Evolutionary conservation across 192 early-diverging fungal species (phyloP).

Genomic region (Backusella westeae): DNA sequence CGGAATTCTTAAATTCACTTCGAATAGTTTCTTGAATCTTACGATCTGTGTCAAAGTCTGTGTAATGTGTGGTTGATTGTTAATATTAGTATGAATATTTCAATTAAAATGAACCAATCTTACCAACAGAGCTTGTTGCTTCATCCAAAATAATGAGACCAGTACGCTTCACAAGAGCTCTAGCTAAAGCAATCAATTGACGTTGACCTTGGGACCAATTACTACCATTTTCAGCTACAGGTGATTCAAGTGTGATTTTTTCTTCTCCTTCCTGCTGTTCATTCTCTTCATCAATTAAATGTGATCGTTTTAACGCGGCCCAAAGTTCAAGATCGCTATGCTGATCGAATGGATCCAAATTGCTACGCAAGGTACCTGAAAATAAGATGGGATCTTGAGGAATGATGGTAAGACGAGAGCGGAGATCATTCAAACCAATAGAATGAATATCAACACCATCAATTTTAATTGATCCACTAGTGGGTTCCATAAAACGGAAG

Average conservation of each 20-base stretch:
- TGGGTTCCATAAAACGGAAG: constrained; percentile 79
- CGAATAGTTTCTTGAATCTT: constrained; percentile 84
- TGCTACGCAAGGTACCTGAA: constrained; percentile 64
- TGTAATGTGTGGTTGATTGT: neutral
- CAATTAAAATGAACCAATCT: neutral
- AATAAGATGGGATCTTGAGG: constrained; percentile 79
- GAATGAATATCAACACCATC: constrained; percentile 77
- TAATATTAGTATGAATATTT: neutral
- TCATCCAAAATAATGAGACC: constrained; percentile 80
- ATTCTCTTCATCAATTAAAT: constrained; percentile 49
- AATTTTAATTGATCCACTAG: constrained; percentile 64
- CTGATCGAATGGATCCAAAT: constrained; percentile 78
- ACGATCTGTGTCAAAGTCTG: constrained; percentile 75
- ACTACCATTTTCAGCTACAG: constrained; percentile 76
- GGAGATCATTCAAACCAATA: constrained; percentile 70
- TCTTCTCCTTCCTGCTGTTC: neutral
- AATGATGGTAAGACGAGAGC: constrained; percentile 68
- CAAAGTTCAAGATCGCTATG: constrained; percentile 68
- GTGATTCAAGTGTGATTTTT: constrained; percentile 60
- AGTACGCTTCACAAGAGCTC: constrained; percentile 68
- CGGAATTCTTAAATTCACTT: constrained; percentile 64
- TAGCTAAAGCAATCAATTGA: constrained; percentile 73
- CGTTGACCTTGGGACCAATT: constrained; percentile 77
- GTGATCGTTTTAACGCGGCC: constrained; percentile 71
- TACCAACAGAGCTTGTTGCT: constrained; percentile 81